A percentile compares a stretch with the other conserved stretches of the same genome.
These are phyloP conservation scores for Wallacemonas rigidus DNA, from an alignment of 208 protist species.

Conservation along the genomic window DNA sequence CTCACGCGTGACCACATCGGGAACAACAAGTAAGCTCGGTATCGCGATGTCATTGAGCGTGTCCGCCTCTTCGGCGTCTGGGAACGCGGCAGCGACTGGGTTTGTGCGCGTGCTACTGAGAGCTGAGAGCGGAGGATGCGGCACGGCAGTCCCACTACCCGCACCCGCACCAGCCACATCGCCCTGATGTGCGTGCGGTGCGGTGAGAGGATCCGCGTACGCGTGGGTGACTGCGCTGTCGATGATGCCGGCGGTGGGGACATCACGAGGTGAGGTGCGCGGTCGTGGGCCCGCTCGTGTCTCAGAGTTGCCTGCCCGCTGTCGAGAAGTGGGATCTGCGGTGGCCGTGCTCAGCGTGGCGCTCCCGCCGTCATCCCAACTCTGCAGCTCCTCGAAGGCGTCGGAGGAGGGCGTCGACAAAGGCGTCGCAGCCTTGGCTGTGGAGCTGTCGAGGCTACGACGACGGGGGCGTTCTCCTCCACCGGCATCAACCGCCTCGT, in stretches of 20 bases:
- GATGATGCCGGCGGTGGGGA: no score
- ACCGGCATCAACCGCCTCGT: neutral
- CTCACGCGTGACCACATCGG: neutral
- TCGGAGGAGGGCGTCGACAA: neutral
- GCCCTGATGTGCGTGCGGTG: no score
- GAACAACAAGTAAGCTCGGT: neutral
- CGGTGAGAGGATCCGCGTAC: no score
- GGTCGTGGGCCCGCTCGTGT: no score
- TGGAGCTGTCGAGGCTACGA: neutral
- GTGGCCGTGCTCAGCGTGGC: neutral
- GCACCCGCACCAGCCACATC: no score
- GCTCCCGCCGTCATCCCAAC: neutral
- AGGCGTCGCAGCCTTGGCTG: neutral
- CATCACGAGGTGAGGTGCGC: no score
- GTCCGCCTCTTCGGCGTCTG: neutral
- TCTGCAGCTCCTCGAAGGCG: slow-evolving; percentile 6
- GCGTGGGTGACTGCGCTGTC: no score
- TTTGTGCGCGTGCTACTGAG: neutral
- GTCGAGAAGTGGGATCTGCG: neutral
- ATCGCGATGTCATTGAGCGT: neutral
- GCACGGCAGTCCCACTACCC: no score
- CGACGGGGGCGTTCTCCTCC: neutral
- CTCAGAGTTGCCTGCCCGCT: neutral
- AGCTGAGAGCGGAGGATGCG: no score
- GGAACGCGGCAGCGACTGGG: neutral